Evolutionary conservation across 2,329 filamentous ascomycete genomes (phyloP).

Genomic region (Epichloe sp.): DNA sequence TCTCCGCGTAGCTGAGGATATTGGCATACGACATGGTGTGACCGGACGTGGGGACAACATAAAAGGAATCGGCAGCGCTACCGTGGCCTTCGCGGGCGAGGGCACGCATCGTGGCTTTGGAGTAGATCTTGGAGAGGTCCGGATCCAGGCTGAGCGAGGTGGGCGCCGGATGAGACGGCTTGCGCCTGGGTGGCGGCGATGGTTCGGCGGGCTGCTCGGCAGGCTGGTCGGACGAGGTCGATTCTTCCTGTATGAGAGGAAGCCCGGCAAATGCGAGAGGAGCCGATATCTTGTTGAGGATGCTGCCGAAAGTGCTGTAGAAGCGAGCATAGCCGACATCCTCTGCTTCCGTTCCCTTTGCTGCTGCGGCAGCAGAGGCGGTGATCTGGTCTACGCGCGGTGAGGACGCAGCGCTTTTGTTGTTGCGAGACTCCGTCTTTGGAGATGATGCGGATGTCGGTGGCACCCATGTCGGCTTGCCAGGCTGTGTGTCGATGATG

Average conservation of each 20-base stretch:
- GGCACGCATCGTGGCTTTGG: slow-evolving; percentile 69
- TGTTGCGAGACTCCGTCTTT: slow-evolving; percentile 14
- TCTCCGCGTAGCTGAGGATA: slow-evolving; percentile 61
- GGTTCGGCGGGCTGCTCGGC: slow-evolving; percentile 21
- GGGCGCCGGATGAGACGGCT: slow-evolving; percentile 13
- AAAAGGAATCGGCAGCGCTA: slow-evolving; percentile 62
- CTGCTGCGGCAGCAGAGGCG: slow-evolving; percentile 6
- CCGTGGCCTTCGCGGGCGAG: slow-evolving; percentile 56
- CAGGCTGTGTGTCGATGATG: slow-evolving; percentile 38
- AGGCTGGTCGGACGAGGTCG: slow-evolving; percentile 9
- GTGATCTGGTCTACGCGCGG: slow-evolving; percentile 13
- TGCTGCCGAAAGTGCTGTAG: slow-evolving; percentile 79
- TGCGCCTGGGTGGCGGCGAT: slow-evolving; percentile 23
- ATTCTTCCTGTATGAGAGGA: slow-evolving; percentile 51
- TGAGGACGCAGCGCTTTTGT: slow-evolving; percentile 11
- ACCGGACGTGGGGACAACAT: slow-evolving; percentile 83
- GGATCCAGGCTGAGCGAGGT: slow-evolving; percentile 36
- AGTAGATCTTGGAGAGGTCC: slow-evolving; percentile 74
- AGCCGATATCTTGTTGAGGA: slow-evolving; percentile 80
- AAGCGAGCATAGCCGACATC: slow-evolving; percentile 83
- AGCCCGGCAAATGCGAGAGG: slow-evolving; percentile 88
- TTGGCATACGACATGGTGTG: slow-evolving; percentile 89
- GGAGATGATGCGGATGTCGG: slow-evolving; percentile 18
- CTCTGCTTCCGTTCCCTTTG: slow-evolving; percentile 13
- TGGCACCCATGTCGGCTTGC: slow-evolving; percentile 41